Conservation (phyloP, 352 stramenopile genomes). For the Phytophthora sansomeana region DNA sequence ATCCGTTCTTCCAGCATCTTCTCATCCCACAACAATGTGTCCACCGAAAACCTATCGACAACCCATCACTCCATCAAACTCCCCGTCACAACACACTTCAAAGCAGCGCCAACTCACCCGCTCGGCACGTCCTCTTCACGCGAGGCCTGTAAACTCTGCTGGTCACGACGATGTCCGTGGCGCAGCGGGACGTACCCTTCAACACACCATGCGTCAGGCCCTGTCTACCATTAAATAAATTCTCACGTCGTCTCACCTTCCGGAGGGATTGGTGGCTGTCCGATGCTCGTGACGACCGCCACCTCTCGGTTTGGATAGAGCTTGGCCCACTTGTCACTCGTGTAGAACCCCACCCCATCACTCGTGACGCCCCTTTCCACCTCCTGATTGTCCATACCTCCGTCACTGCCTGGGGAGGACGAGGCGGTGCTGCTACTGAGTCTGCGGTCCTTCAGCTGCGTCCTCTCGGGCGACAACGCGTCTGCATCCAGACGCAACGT, state of each 20-base stretch:
- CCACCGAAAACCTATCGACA: conserved; percentile 65
- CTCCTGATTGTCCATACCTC: conserved; percentile 13
- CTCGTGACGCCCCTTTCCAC: conserved; percentile 21
- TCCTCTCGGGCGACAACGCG: conserved; percentile 3
- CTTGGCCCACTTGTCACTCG: conserved; percentile 58
- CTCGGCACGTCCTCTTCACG: conserved; percentile 31
- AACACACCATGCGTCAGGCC: conserved; percentile 11
- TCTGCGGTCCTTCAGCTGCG: background rate
- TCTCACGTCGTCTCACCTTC: conserved; percentile 41
- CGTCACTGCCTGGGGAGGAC: background rate
- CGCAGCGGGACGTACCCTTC: conserved; percentile 70
- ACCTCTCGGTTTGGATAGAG: conserved; percentile 68
- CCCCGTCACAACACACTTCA: background rate
- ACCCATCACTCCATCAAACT: background rate
- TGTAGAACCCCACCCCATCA: conserved; percentile 42
- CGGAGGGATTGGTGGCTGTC: conserved; percentile 59
- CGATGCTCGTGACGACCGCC: conserved; percentile 62
- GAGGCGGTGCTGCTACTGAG: conserved; percentile 2
- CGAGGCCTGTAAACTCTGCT: conserved; percentile 16
- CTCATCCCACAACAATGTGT: conserved; percentile 77
- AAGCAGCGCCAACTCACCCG: conserved; percentile 35
- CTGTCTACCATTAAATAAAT: background rate
- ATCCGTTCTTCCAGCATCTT: conserved; percentile 71
- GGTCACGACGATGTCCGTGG: conserved; percentile 46
- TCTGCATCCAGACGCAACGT: conserved; percentile 22